Percentiles rank a stretch among this genome's conserved stretches.
phyloP scores from a whole-genome alignment of 2,329 filamentous ascomycete genomes.

The Orbilia ellipsospora region DNA sequence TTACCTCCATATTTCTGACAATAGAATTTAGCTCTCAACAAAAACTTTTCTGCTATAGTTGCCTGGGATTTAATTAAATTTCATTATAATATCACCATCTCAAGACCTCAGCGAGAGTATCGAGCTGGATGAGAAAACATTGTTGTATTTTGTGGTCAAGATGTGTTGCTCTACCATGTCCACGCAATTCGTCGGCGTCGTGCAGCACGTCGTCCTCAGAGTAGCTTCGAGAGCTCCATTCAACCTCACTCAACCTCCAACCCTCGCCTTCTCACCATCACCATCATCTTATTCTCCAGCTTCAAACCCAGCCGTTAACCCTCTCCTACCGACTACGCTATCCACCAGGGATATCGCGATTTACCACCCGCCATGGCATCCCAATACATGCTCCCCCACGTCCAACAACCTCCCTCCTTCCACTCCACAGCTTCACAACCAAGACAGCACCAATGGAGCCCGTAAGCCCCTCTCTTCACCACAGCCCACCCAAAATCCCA shows the following conservation, averaged over 20 bases:
- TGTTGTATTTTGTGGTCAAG: not conserved
- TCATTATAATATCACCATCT: no score
- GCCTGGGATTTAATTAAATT: no score
- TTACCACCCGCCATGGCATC: conserved; percentile 41
- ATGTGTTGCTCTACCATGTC: not conserved
- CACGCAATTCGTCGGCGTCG: conserved; percentile 47
- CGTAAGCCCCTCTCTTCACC: conserved; percentile 50
- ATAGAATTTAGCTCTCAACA: no score
- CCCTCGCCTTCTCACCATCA: not conserved
- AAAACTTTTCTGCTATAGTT: no score
- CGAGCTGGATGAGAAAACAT: no score
- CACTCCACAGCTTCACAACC: conserved; percentile 48
- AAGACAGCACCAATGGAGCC: conserved; percentile 59
- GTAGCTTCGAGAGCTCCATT: conserved; percentile 35
- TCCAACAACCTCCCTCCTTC: conserved; percentile 33
- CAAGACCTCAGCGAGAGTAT: no score
- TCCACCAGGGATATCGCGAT: not conserved
- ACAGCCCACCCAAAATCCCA: not conserved
- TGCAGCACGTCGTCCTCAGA: conserved; percentile 29
- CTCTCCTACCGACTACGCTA: not conserved
- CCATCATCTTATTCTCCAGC: not conserved
- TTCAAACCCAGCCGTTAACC: not conserved
- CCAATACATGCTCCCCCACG: conserved; percentile 48
- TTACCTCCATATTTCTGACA: no score
- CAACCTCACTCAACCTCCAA: conserved; percentile 12